Base-by-base conservation (phyloP, 768 basidiomycete genomes). In the Chiua virens region DNA sequence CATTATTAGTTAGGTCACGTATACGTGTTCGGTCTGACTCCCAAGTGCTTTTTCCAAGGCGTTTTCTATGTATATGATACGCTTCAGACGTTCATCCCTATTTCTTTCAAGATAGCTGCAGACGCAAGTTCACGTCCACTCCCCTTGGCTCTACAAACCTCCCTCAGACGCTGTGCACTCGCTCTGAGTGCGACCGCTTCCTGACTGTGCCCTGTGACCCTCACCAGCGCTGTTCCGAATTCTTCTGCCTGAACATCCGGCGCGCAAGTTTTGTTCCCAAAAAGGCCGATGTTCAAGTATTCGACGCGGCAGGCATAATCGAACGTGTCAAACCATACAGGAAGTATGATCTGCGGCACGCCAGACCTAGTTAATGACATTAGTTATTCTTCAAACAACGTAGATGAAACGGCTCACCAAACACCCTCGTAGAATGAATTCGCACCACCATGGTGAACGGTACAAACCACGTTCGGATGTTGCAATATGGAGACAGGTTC, bases 251-350 rank as follows among this genome's bases (percentile, higher is more conserved):
- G 23, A 27, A 47, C 50, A 9, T 14, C 39, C 3, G 54, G 54
- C 5, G 48, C 45, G 21, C 25, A 32, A 0, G 10, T 23, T 48
- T 36, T 27, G 17, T 11, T 58, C 15, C 34, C 49, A 25, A 46
- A 59, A 14, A 59, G 17, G 25, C 45, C 50, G 8, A 45, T 42
- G 30, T 45, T 49, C 40, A 47, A 18, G 30, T 21, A 45, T n/a
- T 59, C 53, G 0, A 28, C 44, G 15, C 46, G 47, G 5, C 15
- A 21, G 10, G 41, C 40, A 10, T 48, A 49, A 17, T 58, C 47
- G 21, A 39, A 60, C 4, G 48, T 56, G 35, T 56, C 58, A 7
- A 14, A 45, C 54, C 54, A 56, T n/a, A 50, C 48, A 1, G 58
- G 38, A 15, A 60, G 54, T 15, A 55, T 35, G 8, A 59, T 37